Evolutionary conservation across 371 early-diverging fungal genomes (phyloP).

Genomic region (Rhizomucor pusillus): DNA sequence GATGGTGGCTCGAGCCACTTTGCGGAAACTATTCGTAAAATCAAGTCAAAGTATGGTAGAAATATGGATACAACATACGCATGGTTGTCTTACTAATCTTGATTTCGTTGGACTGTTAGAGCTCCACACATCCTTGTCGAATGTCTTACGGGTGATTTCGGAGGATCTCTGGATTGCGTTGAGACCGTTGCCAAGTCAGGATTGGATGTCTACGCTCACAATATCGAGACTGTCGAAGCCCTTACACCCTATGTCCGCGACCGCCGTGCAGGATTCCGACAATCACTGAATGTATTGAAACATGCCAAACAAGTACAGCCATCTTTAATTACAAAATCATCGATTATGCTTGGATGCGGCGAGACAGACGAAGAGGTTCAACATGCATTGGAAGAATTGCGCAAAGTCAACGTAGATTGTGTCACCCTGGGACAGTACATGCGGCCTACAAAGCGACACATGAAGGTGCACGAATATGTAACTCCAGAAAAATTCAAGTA

Average conservation of each 20-base stretch:
- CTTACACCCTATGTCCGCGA: constrained; percentile 93
- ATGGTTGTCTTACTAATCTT: background rate
- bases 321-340: constrained; percentile 89
- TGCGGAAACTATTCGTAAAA: constrained; percentile 83
- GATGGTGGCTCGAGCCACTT: constrained; percentile 96
- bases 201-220: constrained; percentile 98
- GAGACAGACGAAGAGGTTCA: constrained; percentile 93
- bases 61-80: background rate
- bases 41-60: constrained; percentile 74
- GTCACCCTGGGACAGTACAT: constrained; percentile 99
- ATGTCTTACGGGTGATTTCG: constrained; percentile 95
- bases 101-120: constrained; percentile 25
- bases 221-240: constrained; percentile 95
- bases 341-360: constrained; percentile 97
- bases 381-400: constrained; percentile 83
- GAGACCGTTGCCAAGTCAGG: constrained; percentile 85
- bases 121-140: constrained; percentile 94
- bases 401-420: constrained; percentile 88
- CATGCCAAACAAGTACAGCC: constrained; percentile 84
- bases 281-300: constrained; percentile 85
- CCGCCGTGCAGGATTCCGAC: constrained; percentile 90
- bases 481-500: constrained; percentile 91
- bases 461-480: constrained; percentile 96
- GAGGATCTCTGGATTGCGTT: constrained; percentile 77
- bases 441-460: constrained; percentile 98